Conservation (phyloP, 176 grass and related monocot genomes). For the Tuctoria greenei region DNA sequence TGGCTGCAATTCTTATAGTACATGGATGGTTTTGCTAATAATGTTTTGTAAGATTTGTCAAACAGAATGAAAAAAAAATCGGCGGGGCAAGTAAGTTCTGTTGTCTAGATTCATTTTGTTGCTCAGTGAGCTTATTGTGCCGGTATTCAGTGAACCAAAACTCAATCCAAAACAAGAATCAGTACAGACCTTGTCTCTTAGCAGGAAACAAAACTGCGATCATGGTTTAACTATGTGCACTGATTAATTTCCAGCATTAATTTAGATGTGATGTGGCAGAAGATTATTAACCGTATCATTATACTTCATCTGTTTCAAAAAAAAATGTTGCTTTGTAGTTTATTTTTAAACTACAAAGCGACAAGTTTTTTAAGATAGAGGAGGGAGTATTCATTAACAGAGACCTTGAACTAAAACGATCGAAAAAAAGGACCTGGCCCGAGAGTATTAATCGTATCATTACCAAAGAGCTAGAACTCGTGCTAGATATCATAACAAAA, state of each 20-base stretch:
- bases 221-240: background rate
- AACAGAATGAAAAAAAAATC: constrained; percentile 26
- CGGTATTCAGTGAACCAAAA: constrained; percentile 1
- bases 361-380: too few species aligned
- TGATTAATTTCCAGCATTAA: background rate
- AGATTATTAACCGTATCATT: background rate
- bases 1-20: constrained; percentile 43
- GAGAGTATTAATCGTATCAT: background rate
- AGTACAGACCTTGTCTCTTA: background rate
- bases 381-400: too few species aligned
- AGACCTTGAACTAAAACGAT: background rate
- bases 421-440: background rate
- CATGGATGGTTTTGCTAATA: constrained; percentile 18
- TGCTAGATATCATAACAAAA: background rate
- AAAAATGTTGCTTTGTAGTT: too few species aligned
- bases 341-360: too few species aligned
- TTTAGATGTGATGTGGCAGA: background rate
- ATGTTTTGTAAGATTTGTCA: constrained; percentile 30
- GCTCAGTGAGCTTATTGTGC: background rate
- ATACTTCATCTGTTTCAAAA: too few species aligned
- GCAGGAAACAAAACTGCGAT: background rate
- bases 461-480: background rate
- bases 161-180: background rate
- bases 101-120: background rate
- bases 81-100: constrained; percentile 13